Percentiles rank a stretch among this genome's conserved stretches.
Conservation (phyloP, 2,329 filamentous ascomycete species). For the Basipetospora chlamydospora region DNA sequence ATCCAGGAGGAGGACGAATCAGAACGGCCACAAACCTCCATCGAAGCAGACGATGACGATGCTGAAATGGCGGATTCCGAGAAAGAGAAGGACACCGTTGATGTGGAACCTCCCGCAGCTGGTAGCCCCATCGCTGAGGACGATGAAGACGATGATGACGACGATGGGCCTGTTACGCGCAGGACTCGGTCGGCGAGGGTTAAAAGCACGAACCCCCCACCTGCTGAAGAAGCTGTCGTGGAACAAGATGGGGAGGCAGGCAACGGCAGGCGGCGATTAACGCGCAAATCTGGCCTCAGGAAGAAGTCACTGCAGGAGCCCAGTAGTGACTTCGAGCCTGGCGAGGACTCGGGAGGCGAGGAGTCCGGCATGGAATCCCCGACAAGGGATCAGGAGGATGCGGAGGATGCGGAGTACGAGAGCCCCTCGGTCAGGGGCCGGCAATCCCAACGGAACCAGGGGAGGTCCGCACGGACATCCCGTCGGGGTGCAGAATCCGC, state of each 20-base stretch:
- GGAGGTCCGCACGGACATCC: constrained; percentile 32
- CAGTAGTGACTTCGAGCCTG: constrained; percentile 48
- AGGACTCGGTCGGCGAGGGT: no score
- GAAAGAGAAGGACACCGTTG: constrained; percentile 9
- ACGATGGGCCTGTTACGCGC: constrained; percentile 33
- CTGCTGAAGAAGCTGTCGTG: constrained; percentile 15
- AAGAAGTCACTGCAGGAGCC: constrained; percentile 35
- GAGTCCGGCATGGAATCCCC: constrained; percentile 36
- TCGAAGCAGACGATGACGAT: constrained; percentile 16
- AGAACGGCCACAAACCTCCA: constrained; percentile 13
- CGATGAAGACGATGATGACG: constrained; percentile 29
- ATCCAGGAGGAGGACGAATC: constrained; percentile 18
- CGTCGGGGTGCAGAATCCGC: constrained; percentile 35
- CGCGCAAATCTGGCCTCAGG: constrained; percentile 25
- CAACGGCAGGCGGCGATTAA: no score
- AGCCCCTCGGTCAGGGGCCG: constrained; percentile 32
- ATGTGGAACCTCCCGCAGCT: constrained; percentile 12
- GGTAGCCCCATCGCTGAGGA: constrained; percentile 11
- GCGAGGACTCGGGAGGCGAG: constrained; percentile 42
- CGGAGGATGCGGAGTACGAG: constrained; percentile 28
- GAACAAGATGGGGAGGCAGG: no score
- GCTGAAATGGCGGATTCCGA: constrained; percentile 15
- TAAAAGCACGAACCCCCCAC: constrained; percentile 13
- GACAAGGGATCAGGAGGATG: constrained; percentile 22
- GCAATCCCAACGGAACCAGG: constrained; percentile 26